Percentiles rank a stretch among this genome's conserved stretches.
Conservation (phyloP, 768 basidiomycete genomes). For the Daedalea quercina region DNA sequence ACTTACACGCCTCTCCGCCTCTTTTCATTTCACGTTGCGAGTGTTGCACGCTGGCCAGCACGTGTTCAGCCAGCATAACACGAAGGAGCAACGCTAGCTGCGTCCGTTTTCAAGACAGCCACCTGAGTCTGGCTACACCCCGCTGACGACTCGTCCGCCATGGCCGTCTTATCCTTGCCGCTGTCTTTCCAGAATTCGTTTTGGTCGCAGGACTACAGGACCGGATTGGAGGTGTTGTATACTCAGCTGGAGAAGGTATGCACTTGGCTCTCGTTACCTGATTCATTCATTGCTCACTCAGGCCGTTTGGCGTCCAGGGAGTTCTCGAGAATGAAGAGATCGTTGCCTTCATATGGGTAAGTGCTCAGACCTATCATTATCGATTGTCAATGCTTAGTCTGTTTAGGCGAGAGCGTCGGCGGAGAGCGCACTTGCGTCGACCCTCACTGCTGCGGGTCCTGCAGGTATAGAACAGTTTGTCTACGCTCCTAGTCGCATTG, state of each 20-base stretch:
- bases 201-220: conserved; percentile 89
- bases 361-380: conserved; percentile 16
- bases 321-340: conserved; percentile 80
- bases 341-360: conserved; percentile 73
- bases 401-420: conserved; percentile 64
- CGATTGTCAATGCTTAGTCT: conserved; percentile 1
- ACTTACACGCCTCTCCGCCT: no score
- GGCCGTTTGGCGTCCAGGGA: conserved; percentile 41
- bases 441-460: conserved; percentile 45
- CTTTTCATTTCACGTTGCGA: no score
- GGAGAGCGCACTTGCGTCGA: conserved; percentile 57
- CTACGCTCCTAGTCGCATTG: background rate
- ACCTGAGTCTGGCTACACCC: background rate
- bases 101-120: background rate
- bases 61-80: background rate
- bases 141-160: conserved; percentile 23
- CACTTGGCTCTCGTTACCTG: background rate
- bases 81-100: background rate
- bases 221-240: conserved; percentile 74
- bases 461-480: conserved; percentile 31
- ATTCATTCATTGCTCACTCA: conserved; percentile 7
- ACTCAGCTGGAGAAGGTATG: conserved; percentile 70
- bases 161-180: conserved; percentile 90
- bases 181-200: conserved; percentile 87
- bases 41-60: background rate